These are phyloP conservation scores for Pseudonectria foliicola DNA, from an alignment of 2,329 filamentous ascomycete species.

Conservation along the genomic window DNA sequence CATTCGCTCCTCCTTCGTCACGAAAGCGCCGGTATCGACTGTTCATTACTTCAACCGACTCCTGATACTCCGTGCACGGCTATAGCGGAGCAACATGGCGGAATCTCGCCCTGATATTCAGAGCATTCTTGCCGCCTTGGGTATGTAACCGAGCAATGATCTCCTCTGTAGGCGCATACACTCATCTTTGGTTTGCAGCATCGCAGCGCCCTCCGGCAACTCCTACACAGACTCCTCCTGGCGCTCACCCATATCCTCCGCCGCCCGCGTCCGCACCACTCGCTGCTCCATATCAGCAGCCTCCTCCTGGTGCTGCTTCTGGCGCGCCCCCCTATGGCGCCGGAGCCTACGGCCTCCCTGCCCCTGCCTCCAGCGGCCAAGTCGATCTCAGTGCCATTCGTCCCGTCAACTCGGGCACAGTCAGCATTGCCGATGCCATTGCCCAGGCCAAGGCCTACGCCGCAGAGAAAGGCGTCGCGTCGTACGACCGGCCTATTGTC, in stretches of 20 bases:
- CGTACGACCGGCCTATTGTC: slow-evolving; percentile 50
- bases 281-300: slow-evolving; percentile 30
- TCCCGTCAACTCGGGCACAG: slow-evolving; percentile 70
- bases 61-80: too few relatives aligned
- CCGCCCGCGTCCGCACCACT: slow-evolving; percentile 30
- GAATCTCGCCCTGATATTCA: slow-evolving; percentile 25
- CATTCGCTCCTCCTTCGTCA: neutral
- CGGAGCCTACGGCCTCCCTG: slow-evolving; percentile 47
- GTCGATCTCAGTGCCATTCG: slow-evolving; percentile 75
- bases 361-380: slow-evolving; percentile 66
- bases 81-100: slow-evolving; percentile 12
- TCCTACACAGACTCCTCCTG: slow-evolving; percentile 35
- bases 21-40: neutral
- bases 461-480: slow-evolving; percentile 65
- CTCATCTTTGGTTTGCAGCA: slow-evolving; percentile 26
- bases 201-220: slow-evolving; percentile 38
- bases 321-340: slow-evolving; percentile 31
- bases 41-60: too few relatives aligned
- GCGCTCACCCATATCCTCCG: slow-evolving; percentile 32
- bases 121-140: slow-evolving; percentile 42
- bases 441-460: slow-evolving; percentile 79
- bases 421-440: slow-evolving; percentile 78
- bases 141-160: slow-evolving; percentile 26
- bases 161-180: slow-evolving; percentile 3
- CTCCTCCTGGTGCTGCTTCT: slow-evolving; percentile 24